phyloP scores from a whole-genome alignment of 805 yeast species.

The Wickerhamomyces xylosicus region DNA sequence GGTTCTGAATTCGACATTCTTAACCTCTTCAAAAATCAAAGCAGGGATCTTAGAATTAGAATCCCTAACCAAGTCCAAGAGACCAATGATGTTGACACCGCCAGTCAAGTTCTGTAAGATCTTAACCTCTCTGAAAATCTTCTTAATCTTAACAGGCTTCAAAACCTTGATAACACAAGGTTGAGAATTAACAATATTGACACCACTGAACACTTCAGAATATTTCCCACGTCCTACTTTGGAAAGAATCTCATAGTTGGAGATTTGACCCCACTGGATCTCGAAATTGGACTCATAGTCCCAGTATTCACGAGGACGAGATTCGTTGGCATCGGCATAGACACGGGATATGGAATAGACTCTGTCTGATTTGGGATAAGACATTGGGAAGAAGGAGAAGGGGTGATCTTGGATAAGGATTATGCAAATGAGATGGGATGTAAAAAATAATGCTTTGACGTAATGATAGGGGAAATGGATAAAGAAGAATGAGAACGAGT shows the following conservation, averaged over 20 bases:
- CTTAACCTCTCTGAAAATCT: constrained; percentile 82
- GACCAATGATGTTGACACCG: constrained; percentile 71
- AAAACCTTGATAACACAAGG: constrained; percentile 79
- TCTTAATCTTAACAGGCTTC: constrained; percentile 89
- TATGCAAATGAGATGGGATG: too few species aligned
- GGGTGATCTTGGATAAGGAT: too few species aligned
- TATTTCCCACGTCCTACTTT: constrained; percentile 92
- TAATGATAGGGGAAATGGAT: too few species aligned
- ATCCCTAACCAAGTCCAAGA: constrained; percentile 77
- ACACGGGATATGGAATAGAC: constrained; percentile 45
- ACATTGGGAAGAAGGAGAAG: too few species aligned
- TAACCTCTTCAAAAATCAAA: constrained; percentile 72
- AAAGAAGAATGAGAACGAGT: too few species aligned
- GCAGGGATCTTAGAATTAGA: constrained; percentile 78
- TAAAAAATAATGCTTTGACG: too few species aligned
- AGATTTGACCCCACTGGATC: constrained; percentile 51
- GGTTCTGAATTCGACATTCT: constrained; percentile 73
- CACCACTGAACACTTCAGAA: constrained; percentile 89
- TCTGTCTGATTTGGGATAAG: constrained; percentile 19
- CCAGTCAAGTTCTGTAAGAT: constrained; percentile 77
- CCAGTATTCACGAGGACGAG: constrained; percentile 69
- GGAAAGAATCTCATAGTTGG: constrained; percentile 63
- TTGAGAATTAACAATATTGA: constrained; percentile 50
- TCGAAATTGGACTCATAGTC: constrained; percentile 61
- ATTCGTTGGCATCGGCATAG: constrained; percentile 64